Evolutionary conservation across 176 grass and related monocot genomes (phyloP).

Genomic region (Alopecurus myosuroides): DNA sequence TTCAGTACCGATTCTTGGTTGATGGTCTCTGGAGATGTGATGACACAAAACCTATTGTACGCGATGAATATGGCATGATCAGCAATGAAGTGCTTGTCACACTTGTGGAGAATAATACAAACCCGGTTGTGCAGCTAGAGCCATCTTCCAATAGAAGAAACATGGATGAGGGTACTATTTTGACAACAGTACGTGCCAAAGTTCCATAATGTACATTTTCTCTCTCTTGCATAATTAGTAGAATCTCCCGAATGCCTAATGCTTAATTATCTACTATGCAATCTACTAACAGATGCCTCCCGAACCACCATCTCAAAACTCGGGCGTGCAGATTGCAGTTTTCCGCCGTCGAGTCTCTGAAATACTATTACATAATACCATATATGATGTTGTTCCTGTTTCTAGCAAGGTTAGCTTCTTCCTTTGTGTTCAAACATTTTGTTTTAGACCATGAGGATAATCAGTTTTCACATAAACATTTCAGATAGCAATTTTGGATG

Average conservation of each 20-base stretch:
- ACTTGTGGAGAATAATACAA: constrained; percentile 39
- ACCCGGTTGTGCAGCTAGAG: constrained; percentile 35
- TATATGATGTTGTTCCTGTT: constrained; percentile 62
- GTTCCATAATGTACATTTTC: constrained; percentile 12
- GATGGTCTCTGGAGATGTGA: constrained; percentile 66
- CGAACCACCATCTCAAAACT: constrained; percentile 27
- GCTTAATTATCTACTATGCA: background rate
- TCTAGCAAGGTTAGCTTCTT: constrained; percentile 63
- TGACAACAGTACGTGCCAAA: constrained; percentile 53
- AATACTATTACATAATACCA: constrained; percentile 52
- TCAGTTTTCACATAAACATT: constrained; percentile 17
- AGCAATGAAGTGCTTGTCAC: constrained; percentile 48
- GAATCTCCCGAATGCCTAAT: constrained; percentile 4
- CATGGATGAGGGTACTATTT: constrained; percentile 41
- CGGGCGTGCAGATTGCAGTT: constrained; percentile 40
- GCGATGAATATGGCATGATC: constrained; percentile 46
- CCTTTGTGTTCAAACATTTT: constrained; percentile 12
- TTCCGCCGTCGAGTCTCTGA: constrained; percentile 38
- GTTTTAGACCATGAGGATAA: constrained; percentile 14
- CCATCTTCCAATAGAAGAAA: constrained; percentile 26
- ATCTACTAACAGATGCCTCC: constrained; percentile 39
- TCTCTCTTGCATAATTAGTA: background rate
- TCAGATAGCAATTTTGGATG: constrained; percentile 62
- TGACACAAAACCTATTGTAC: constrained; percentile 35
- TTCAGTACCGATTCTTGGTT: constrained; percentile 66